These are phyloP conservation scores for Solanum chacoense DNA, from an alignment of 305 asterid species.

Conservation along the genomic window DNA sequence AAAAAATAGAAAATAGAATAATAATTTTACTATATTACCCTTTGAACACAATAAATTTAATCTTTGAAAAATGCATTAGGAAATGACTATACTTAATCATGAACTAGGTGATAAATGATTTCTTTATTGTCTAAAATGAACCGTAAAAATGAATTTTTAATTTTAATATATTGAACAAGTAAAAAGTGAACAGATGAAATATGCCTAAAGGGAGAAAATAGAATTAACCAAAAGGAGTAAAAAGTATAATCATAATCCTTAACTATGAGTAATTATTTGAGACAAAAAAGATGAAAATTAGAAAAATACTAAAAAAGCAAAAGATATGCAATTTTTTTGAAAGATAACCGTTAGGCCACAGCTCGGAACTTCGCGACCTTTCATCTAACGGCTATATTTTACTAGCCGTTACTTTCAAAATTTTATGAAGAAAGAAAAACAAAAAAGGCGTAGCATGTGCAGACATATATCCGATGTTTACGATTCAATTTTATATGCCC, in stretches of 20 bases:
- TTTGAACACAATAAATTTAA: not conserved
- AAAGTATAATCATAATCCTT: not conserved
- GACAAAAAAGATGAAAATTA: not conserved
- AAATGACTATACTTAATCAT: not conserved
- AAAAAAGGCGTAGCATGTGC: not conserved
- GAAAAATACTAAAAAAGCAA: not conserved
- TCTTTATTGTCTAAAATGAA: not conserved
- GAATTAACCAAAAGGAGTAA: not conserved
- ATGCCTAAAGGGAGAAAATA: not conserved
- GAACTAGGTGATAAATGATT: not conserved
- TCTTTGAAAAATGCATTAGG: not conserved
- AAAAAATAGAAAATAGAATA: not conserved
- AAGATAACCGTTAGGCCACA: slow-evolving; percentile 27
- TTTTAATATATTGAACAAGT: not conserved
- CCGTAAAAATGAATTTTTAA: not conserved
- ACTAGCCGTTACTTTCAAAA: slow-evolving; percentile 85
- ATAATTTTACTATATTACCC: not conserved
- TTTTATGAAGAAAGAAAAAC: not conserved
- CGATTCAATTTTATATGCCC: slow-evolving; percentile 15
- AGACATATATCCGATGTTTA: slow-evolving; percentile 40
- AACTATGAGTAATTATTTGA: not conserved
- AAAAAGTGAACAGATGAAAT: not conserved
- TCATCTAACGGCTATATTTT: slow-evolving; percentile 38
- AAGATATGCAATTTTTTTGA: not conserved
- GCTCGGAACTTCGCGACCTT: slow-evolving; percentile 25